Evolutionary conservation across 176 grass and related monocot genomes (phyloP), one percentile per base, ranked within the genome.

Genomic region (Phoenix dactylifera): DNA sequence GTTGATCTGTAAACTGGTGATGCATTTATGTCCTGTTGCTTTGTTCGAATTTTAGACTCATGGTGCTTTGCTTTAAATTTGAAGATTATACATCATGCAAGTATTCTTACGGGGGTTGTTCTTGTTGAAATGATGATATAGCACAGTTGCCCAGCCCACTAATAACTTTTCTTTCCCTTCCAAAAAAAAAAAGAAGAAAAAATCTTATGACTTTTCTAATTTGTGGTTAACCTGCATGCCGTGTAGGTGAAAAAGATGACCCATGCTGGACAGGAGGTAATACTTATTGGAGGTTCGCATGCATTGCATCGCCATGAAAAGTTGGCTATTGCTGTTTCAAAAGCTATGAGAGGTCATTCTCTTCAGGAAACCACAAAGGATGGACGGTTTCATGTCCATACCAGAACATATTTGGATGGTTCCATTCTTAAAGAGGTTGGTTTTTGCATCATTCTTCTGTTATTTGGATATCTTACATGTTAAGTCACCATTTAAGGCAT

Each of bases 261-360:
- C 51, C 93, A 92, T 57, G 17, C 79, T 66, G 87, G 84, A 48
- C 87, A 98, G 69, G 93, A 98, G 60, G 84, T 98, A 72, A 83
- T 98, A 86, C 80, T 92, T 57, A 78, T 98, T 60, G 86, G 83
- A 70, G 93, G 87, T 69, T 92, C 81, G 0, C 93, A 92, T 75
- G 81, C 87, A 58, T 75, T 98, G 24, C 93, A 98, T 79, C 81
- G 84, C 15, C 93, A 98, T 44, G 93, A 98, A 71, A 88, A 92
- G 71, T 83, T 98, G 73, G 87, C 93, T 57, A 79, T 92, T 79
- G 87, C 84, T 39, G 87, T 92, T 88, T 88, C 84, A 2, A 98
- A 98, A 87, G 93, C 87, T 72, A 92, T 78, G 71, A 83, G 87
- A 55, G 86, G 93, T 62, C 93, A 98, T 77, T 98, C 93, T 72